phyloP scores from a whole-genome alignment of 805 yeast genomes.

The Metschnikowia noctiluminum region DNA sequence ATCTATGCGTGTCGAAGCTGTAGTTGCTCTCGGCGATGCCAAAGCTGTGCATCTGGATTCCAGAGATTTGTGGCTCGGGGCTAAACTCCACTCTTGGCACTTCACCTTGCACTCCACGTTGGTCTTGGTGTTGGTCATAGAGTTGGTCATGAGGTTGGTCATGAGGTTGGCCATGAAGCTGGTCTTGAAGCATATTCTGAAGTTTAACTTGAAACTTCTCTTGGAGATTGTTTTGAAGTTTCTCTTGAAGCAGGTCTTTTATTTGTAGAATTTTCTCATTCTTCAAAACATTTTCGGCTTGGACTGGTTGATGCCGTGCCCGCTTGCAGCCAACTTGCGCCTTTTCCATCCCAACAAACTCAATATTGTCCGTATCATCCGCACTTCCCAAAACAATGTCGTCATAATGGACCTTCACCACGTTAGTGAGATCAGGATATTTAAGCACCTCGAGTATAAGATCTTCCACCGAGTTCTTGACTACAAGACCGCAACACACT shows the following conservation, averaged over 20 bases:
- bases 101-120: neutral
- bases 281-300: neutral
- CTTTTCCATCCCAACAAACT: conserved; percentile 7
- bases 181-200: no score
- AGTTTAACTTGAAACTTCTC: no score
- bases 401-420: conserved; percentile 28
- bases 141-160: no score
- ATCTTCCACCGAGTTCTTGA: conserved; percentile 25
- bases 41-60: neutral
- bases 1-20: conserved; percentile 1
- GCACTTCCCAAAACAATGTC: conserved; percentile 19
- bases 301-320: no score
- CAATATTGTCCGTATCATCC: conserved; percentile 6
- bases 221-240: no score
- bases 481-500: conserved; percentile 29
- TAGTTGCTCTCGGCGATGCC: conserved; percentile 2
- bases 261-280: neutral
- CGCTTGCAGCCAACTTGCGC: neutral
- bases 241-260: neutral
- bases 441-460: conserved; percentile 22
- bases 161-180: no score
- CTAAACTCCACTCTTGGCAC: neutral
- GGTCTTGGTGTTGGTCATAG: no score
- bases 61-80: conserved; percentile 1
- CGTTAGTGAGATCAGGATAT: conserved; percentile 27